phyloP scores from a whole-genome alignment of 805 yeast genomes.

The Priceomyces fermenticarens region DNA sequence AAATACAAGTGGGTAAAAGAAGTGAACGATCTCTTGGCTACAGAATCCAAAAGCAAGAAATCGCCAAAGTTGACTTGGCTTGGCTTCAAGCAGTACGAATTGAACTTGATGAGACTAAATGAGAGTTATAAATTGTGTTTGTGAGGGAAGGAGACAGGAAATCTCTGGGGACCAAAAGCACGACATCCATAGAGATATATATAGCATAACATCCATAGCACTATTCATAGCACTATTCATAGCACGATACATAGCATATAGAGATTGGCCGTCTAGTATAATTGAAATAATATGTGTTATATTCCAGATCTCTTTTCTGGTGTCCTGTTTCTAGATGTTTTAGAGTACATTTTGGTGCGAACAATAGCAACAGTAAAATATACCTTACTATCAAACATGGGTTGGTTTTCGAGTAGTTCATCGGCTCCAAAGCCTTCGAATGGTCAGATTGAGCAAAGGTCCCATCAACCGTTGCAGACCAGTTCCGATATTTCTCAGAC shows the following conservation, averaged over 20 bases:
- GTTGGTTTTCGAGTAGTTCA: conserved; percentile 13
- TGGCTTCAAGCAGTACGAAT: conserved; percentile 24
- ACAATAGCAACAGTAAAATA: too few relatives aligned
- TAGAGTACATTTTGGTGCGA: too few relatives aligned
- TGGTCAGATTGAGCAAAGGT: conserved; percentile 22
- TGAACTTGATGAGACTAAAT: conserved; percentile 25
- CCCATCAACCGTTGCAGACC: conserved; percentile 22
- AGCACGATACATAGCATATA: too few relatives aligned
- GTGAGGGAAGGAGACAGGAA: too few relatives aligned
- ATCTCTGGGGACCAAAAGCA: too few relatives aligned
- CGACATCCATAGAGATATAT: too few relatives aligned
- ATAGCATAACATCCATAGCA: too few relatives aligned
- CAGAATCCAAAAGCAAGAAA: background rate
- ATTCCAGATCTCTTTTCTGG: too few relatives aligned
- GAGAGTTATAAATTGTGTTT: conserved; percentile 25
- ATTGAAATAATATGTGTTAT: too few relatives aligned
- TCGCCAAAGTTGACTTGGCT: conserved; percentile 7
- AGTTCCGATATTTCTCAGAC: conserved; percentile 25
- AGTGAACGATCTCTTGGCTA: conserved; percentile 4
- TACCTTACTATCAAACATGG: conserved; percentile 7
- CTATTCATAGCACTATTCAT: too few relatives aligned
- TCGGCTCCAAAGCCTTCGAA: conserved; percentile 2
- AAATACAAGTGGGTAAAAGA: conserved; percentile 20
- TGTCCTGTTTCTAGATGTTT: too few relatives aligned
- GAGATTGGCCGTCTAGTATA: too few relatives aligned